Conservation (phyloP, 371 early-diverging fungal genomes). For the Enterospora canceri region DNA sequence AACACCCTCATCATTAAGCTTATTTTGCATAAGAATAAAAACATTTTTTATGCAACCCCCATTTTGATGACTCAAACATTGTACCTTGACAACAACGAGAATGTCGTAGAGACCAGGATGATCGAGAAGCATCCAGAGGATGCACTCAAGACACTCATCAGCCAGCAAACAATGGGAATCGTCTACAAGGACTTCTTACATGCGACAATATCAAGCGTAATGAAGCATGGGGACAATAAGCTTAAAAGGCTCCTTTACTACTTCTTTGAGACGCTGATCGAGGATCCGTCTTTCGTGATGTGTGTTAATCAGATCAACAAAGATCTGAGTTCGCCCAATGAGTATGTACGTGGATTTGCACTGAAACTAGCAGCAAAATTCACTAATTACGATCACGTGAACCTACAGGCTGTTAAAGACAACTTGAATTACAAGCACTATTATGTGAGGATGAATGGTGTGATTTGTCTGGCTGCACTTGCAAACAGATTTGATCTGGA, state of each 20-base stretch:
- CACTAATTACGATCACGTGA: constrained; percentile 67
- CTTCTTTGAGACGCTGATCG: constrained; percentile 41
- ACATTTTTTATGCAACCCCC: too few species aligned
- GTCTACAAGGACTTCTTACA: constrained; percentile 21
- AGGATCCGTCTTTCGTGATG: constrained; percentile 11
- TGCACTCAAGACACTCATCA: constrained; percentile 26
- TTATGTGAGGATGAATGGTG: constrained; percentile 88
- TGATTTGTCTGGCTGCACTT: constrained; percentile 58
- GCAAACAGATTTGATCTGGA: constrained; percentile 8
- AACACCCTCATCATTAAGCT: too few species aligned
- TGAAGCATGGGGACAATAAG: constrained; percentile 40
- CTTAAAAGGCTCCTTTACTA: constrained; percentile 52
- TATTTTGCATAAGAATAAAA: too few species aligned
- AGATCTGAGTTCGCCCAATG: constrained; percentile 92
- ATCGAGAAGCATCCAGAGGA: constrained; percentile 13
- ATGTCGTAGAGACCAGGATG: not conserved
- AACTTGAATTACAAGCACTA: constrained; percentile 74
- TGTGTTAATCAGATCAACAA: constrained; percentile 71
- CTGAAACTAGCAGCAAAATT: constrained; percentile 82
- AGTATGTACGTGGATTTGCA: constrained; percentile 84
- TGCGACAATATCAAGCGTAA: constrained; percentile 12
- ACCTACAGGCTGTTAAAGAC: constrained; percentile 25
- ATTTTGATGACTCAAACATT: constrained; percentile 10
- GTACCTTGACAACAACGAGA: not conserved
- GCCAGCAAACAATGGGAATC: constrained; percentile 17